Evolutionary conservation across 2,329 filamentous ascomycete species (phyloP).

Genomic region (Lecanicillium sp.): DNA sequence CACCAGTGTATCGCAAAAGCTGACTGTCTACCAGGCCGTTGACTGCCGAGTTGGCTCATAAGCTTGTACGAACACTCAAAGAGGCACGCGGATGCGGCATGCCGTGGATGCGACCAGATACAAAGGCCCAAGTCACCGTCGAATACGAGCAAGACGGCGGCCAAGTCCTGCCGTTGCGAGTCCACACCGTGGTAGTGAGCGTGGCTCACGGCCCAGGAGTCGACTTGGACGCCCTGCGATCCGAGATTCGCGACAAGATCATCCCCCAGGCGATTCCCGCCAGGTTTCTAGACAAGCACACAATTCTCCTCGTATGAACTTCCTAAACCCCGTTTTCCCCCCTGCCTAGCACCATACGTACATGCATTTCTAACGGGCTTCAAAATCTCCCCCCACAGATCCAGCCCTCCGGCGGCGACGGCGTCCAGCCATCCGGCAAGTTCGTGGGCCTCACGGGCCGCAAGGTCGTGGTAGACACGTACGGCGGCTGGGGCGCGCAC

Average conservation of each 20-base stretch:
- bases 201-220: conserved; percentile 88
- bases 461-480: conserved; percentile 99
- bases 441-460: conserved; percentile 97
- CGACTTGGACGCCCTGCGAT: conserved; percentile 82
- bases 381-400: too few species aligned
- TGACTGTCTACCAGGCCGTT: conserved; percentile 96
- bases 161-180: conserved; percentile 83
- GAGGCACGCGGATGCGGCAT: conserved; percentile 86
- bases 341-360: too few species aligned
- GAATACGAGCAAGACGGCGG: conserved; percentile 96
- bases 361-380: too few species aligned
- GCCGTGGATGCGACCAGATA: conserved; percentile 94
- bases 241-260: conserved; percentile 95
- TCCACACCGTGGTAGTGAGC: conserved; percentile 93
- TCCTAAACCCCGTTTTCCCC: too few species aligned
- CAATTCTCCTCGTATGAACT: too few species aligned
- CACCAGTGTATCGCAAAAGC: too few species aligned
- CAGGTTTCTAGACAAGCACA: conserved; percentile 85
- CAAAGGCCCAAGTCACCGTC: conserved; percentile 98
- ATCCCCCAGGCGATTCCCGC: conserved; percentile 89
- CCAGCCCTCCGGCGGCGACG: too few species aligned
- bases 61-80: too few species aligned
- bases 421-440: conserved; percentile 95
- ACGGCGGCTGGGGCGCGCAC: conserved; percentile 99
- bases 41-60: conserved; percentile 88